A percentile compares a stretch with the other conserved stretches of the same genome.
Conservation (phyloP, 805 yeast genomes). For the Aciculoconidium aculeatum region DNA sequence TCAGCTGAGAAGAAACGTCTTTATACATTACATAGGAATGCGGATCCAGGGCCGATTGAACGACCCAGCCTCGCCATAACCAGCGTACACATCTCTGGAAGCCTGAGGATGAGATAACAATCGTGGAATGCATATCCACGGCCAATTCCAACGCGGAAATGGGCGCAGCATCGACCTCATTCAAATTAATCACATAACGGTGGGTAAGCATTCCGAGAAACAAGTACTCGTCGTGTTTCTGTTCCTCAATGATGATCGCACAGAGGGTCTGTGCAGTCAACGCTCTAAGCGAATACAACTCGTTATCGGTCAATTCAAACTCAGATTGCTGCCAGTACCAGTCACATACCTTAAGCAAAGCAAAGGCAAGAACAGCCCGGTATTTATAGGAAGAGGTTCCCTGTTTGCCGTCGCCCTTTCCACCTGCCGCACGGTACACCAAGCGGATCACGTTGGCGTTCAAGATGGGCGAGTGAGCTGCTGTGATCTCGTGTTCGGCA, state of each 20-base stretch:
- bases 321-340: constrained; percentile 67
- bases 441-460: constrained; percentile 53
- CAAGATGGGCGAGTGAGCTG: constrained; percentile 55
- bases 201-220: constrained; percentile 75
- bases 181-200: constrained; percentile 60
- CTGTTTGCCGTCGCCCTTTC: constrained; percentile 52
- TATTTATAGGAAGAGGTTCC: constrained; percentile 57
- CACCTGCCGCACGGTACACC: constrained; percentile 75
- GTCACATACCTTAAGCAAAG: constrained; percentile 64
- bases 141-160: constrained; percentile 79
- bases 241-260: constrained; percentile 58
- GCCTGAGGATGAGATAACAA: constrained; percentile 73
- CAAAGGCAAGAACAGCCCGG: constrained; percentile 62
- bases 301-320: constrained; percentile 62
- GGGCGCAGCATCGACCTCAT: constrained; percentile 58
- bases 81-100: constrained; percentile 82
- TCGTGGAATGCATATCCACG: constrained; percentile 76
- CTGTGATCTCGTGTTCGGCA: constrained; percentile 42
- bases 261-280: constrained; percentile 73
- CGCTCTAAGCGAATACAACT: constrained; percentile 54
- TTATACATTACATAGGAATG: constrained; percentile 60
- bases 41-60: constrained; percentile 68
- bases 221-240: constrained; percentile 52
- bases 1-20: constrained; percentile 48
- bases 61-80: constrained; percentile 93